These are phyloP conservation scores for Melastoma candidum DNA, from an alignment of 441 rosid genomes.

Conservation along the genomic window DNA sequence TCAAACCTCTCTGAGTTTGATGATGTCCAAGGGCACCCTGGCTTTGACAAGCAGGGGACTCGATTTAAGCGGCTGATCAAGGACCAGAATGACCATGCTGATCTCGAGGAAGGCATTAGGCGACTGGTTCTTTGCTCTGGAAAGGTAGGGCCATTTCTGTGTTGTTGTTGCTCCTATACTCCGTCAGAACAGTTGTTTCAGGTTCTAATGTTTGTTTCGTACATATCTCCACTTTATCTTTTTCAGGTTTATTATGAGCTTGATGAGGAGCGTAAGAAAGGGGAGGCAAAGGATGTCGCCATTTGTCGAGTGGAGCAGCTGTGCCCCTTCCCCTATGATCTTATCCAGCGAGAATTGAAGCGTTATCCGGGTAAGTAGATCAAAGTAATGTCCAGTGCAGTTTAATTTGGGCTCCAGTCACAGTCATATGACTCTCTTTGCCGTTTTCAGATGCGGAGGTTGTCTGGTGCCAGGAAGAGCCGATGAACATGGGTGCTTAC, in stretches of 20 bases:
- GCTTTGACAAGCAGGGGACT: constrained; percentile 98
- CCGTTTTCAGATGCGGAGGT: constrained; percentile 65
- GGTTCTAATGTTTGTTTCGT: neutral
- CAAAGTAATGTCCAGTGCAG: neutral
- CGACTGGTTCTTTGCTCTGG: constrained; percentile 96
- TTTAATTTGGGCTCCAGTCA: neutral
- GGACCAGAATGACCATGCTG: constrained; percentile 82
- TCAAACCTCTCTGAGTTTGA: constrained; percentile 95
- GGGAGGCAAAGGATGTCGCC: constrained; percentile 58
- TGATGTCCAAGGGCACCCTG: constrained; percentile 96
- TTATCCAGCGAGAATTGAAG: constrained; percentile 83
- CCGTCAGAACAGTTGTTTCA: neutral
- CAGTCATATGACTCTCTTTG: constrained; percentile 1
- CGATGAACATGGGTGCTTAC: constrained; percentile 95
- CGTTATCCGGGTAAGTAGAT: constrained; percentile 78
- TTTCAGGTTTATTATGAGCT: constrained; percentile 87
- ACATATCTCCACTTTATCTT: constrained; percentile 6
- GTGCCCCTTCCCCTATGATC: constrained; percentile 94
- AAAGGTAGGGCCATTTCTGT: constrained; percentile 35
- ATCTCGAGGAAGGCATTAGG: constrained; percentile 83
- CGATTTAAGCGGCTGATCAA: constrained; percentile 91
- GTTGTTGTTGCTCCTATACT: neutral
- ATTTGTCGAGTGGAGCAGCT: constrained; percentile 95
- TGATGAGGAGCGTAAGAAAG: constrained; percentile 74
- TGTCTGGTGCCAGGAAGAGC: constrained; percentile 99